Evolutionary conservation across 805 yeast genomes (phyloP), one percentile per base, ranked within the genome.

Genomic region (Pichia membranifaciens): DNA sequence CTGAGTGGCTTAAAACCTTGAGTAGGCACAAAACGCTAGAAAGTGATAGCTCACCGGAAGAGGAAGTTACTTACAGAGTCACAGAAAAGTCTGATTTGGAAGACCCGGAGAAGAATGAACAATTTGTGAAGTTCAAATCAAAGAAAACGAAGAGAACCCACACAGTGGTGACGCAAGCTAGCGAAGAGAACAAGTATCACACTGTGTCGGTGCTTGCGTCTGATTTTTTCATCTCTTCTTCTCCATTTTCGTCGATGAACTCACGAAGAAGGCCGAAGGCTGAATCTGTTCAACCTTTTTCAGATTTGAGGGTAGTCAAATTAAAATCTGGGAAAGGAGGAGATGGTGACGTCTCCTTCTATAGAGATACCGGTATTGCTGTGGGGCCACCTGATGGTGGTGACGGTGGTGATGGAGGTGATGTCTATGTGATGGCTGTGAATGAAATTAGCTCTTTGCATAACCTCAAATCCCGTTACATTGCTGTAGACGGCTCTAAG

Each of bases 361-460:
- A 82, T 50, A 72, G 96, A 54, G 98, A 88, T 55, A 86, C 96
- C 3, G 87, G 89, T 36, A 68, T 87, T 38, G 74, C 96, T 0
- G 74, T 75, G 17, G 99, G 99, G 0, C 98, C 99, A 0, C 96
- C 99, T 0, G 95, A 90, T 64, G 99, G 99, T n/a, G 99, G 99
- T 9, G 97, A 93, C 67, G 99, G 99, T 28, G 99, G 98, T 4
- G 69, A 73, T 51, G 99, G 99, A 20, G 99, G 99, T 2, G 74
- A 82, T 45, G 75, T 93, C 2, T 91, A 84, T 60, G 78, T 93
- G 2, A 87, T 83, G 60, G 96, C 95, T 3, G 81, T 82, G 1
- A 78, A 78, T 43, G 86, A 85, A 20, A 57, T 86, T 38, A 76
- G 81, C 33, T 82, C 93, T 4, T 65, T 93, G 49, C 88, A 87